These are phyloP conservation scores for Plasmodium adleri DNA, from an alignment of 169 alveolate species.

Conservation along the genomic window DNA sequence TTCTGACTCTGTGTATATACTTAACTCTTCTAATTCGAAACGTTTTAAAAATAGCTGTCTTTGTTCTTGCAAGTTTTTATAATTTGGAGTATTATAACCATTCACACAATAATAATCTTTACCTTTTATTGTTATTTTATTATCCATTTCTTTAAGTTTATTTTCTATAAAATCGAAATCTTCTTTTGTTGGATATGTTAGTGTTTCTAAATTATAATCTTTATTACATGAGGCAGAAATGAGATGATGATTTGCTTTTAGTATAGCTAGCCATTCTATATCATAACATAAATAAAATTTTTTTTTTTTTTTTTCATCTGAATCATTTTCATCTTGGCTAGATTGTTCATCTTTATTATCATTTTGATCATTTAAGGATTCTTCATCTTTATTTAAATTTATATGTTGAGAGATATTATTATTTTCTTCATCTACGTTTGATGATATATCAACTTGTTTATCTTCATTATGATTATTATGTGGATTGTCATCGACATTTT, in stretches of 20 bases:
- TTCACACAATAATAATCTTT: constrained; percentile 40
- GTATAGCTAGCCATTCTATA: constrained; percentile 64
- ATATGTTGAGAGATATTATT: not conserved
- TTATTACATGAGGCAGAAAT: constrained; percentile 20
- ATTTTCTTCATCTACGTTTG: not conserved
- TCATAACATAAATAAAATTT: constrained; percentile 39
- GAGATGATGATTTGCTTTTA: constrained; percentile 56
- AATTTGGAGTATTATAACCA: constrained; percentile 53
- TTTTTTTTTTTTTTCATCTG: constrained; percentile 12
- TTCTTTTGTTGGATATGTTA: constrained; percentile 46
- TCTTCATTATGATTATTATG: not conserved
- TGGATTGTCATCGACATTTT: not conserved
- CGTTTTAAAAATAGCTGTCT: constrained; percentile 35
- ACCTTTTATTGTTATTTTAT: constrained; percentile 21
- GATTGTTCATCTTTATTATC: not conserved
- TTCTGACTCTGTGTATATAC: constrained; percentile 34
- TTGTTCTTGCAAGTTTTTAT: constrained; percentile 41
- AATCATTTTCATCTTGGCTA: not conserved
- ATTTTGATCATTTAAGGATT: too few relatives aligned
- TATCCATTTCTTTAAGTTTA: constrained; percentile 25
- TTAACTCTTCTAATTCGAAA: constrained; percentile 54
- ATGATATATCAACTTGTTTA: not conserved
- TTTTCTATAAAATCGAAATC: constrained; percentile 35
- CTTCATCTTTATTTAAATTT: too few relatives aligned
- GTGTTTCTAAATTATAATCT: constrained; percentile 56